These are phyloP conservation scores for Metschnikowia matae DNA, from an alignment of 805 yeast genomes.

Conservation along the genomic window DNA sequence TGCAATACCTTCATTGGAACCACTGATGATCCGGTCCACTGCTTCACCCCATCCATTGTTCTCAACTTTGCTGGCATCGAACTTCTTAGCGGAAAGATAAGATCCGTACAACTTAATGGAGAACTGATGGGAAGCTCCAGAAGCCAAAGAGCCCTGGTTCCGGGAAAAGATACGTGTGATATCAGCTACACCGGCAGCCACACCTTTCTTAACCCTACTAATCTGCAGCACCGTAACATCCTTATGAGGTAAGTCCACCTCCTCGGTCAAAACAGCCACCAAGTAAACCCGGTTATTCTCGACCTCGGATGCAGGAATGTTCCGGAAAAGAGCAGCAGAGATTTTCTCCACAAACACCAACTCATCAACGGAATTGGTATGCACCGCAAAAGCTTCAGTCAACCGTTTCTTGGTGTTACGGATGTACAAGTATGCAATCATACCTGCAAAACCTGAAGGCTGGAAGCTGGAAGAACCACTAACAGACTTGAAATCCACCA, in stretches of 20 bases:
- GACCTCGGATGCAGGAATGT: constrained; percentile 65
- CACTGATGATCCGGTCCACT: constrained; percentile 70
- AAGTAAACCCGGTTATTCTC: constrained; percentile 64
- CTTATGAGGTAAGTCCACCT: constrained; percentile 43
- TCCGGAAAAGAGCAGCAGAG: constrained; percentile 74
- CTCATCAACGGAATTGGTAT: constrained; percentile 54
- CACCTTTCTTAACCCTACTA: constrained; percentile 60
- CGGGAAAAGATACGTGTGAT: constrained; percentile 72
- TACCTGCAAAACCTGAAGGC: constrained; percentile 66
- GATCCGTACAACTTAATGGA: constrained; percentile 70
- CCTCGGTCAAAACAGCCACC: constrained; percentile 74
- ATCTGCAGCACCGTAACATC: constrained; percentile 30
- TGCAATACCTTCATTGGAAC: constrained; percentile 73
- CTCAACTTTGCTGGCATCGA: constrained; percentile 15
- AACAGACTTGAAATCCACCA: constrained; percentile 74
- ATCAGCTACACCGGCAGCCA: constrained; percentile 86
- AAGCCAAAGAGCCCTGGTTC: constrained; percentile 53
- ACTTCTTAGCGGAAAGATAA: constrained; percentile 43
- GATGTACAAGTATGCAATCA: constrained; percentile 69
- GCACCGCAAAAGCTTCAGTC: constrained; percentile 76
- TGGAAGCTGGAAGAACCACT: constrained; percentile 51
- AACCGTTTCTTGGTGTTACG: constrained; percentile 59
- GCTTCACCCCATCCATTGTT: constrained; percentile 89
- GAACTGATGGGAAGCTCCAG: constrained; percentile 69
- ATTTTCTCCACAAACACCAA: constrained; percentile 57